Percentiles rank a stretch among this genome's conserved stretches.
phyloP scores from a whole-genome alignment of 2,329 filamentous ascomycete species.

The Zymoseptoria pseudotritici region DNA sequence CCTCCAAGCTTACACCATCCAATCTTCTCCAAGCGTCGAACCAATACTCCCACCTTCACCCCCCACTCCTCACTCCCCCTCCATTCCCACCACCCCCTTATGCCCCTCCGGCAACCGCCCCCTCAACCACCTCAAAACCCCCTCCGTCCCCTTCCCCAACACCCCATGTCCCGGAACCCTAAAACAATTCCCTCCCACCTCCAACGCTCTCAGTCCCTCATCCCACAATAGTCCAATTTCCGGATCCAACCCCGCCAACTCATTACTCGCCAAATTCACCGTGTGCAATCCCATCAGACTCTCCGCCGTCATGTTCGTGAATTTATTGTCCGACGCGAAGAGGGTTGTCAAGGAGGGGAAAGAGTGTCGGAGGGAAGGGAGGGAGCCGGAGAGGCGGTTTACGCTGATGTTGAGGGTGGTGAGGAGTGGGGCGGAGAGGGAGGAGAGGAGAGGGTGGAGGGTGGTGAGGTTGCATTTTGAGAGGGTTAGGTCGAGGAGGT shows the following conservation, averaged over 20 bases:
- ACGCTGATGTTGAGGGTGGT: conserved; percentile 72
- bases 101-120: conserved; percentile 36
- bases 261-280: conserved; percentile 77
- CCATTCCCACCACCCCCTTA: conserved; percentile 18
- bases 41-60: background rate
- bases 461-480: conserved; percentile 65
- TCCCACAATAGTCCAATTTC: conserved; percentile 70
- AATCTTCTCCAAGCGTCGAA: no score
- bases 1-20: background rate
- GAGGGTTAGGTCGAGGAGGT: conserved; percentile 69
- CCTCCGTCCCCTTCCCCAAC: conserved; percentile 79
- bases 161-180: conserved; percentile 78
- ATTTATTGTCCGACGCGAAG: conserved; percentile 70
- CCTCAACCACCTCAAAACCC: conserved; percentile 71
- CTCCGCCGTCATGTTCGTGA: conserved; percentile 60
- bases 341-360: conserved; percentile 68
- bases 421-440: conserved; percentile 66
- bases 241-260: conserved; percentile 73
- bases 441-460: conserved; percentile 56
- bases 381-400: conserved; percentile 63
- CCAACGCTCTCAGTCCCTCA: conserved; percentile 56
- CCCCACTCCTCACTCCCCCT: background rate
- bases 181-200: conserved; percentile 81
- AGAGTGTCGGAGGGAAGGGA: conserved; percentile 58
- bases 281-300: conserved; percentile 65